Conservation (phyloP, 768 basidiomycete species). For the Suillus paluster region DNA sequence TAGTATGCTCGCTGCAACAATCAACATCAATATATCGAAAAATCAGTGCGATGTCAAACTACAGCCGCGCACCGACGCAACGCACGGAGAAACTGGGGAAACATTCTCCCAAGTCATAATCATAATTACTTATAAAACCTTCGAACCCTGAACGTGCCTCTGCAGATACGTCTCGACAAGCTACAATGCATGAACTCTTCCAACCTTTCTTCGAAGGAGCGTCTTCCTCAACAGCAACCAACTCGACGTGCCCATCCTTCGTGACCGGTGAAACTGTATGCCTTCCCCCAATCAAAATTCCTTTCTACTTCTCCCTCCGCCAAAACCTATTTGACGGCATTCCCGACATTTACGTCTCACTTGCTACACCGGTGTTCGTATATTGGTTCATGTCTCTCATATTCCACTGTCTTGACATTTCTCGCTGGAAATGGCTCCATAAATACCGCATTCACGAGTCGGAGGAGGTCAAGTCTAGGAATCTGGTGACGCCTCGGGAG, state of each 20-base stretch:
- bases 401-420: conserved; percentile 82
- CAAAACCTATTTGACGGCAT: conserved; percentile 55
- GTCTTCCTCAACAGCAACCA: conserved; percentile 29
- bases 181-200: conserved; percentile 16
- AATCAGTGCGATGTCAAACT: no score
- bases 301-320: conserved; percentile 59
- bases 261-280: conserved; percentile 41
- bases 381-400: conserved; percentile 85
- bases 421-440: conserved; percentile 76
- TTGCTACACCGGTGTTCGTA: conserved; percentile 74
- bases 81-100: no score
- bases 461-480: conserved; percentile 72
- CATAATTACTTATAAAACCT: not conserved
- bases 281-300: conserved; percentile 39
- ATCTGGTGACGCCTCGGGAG: conserved; percentile 69
- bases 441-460: conserved; percentile 89
- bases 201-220: conserved; percentile 11
- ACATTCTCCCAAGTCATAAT: no score
- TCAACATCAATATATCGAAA: no score
- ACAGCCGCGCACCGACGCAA: no score
- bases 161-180: not conserved
- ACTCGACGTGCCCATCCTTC: conserved; percentile 39
- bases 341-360: conserved; percentile 74
- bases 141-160: not conserved
- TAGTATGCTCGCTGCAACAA: no score